These are phyloP conservation scores for Pachyrhizus erosus DNA, from an alignment of 306 rosid genomes.

Conservation along the genomic window DNA sequence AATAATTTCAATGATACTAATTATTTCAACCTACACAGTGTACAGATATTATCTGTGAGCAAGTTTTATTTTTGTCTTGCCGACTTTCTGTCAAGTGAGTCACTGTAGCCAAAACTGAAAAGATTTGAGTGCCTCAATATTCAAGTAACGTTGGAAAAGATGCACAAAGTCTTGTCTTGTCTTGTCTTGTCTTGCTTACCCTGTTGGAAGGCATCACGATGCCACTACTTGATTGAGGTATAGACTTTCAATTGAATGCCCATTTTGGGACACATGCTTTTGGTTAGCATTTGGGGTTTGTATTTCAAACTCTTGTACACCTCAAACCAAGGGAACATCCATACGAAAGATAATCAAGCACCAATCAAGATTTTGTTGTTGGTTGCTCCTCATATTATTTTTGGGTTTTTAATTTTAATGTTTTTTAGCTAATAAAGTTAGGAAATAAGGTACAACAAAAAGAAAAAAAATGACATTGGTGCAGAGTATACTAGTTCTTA, in stretches of 20 bases:
- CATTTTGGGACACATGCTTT: not conserved
- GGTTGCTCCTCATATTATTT: not conserved
- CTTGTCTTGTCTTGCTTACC: conserved; percentile 28
- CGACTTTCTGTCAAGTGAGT: not conserved
- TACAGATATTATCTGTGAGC: not conserved
- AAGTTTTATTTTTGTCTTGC: not conserved
- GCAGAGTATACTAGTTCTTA: not conserved
- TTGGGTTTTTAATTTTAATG: too few relatives aligned
- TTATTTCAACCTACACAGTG: not conserved
- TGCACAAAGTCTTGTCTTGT: conserved; percentile 24
- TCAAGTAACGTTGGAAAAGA: too few relatives aligned
- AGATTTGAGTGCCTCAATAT: too few relatives aligned
- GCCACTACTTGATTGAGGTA: not conserved
- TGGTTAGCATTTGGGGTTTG: not conserved
- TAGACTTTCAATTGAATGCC: not conserved
- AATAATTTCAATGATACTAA: not conserved
- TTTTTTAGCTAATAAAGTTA: too few relatives aligned
- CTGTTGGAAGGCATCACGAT: not conserved
- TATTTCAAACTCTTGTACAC: not conserved
- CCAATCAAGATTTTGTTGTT: not conserved
- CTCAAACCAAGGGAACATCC: too few relatives aligned
- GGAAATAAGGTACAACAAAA: too few relatives aligned
- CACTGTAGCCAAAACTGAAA: not conserved
- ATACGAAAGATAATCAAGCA: not conserved
- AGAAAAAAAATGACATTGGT: not conserved